Evolutionary conservation across 345 rosid species (phyloP).

Genomic region (Garcia nutans): DNA sequence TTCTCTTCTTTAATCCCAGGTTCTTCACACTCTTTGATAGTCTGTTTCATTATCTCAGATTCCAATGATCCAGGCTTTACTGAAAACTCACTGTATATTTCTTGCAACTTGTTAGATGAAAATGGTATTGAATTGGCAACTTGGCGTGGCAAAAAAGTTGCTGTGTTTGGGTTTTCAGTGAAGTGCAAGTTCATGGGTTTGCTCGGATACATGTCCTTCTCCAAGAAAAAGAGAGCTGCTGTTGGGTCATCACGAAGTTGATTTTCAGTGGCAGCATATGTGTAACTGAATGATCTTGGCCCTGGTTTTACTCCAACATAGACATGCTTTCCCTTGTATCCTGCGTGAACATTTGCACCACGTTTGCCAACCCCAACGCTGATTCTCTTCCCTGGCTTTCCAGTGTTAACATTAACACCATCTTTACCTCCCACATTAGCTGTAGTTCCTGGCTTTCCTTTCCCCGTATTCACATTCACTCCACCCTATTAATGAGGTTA

Average conservation of each 20-base stretch:
- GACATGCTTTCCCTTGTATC: constrained; percentile 65
- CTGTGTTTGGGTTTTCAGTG: constrained; percentile 38
- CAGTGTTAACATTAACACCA: constrained; percentile 41
- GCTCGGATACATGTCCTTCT: constrained; percentile 60
- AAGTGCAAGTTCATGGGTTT: constrained; percentile 59
- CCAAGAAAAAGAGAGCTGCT: constrained; percentile 77
- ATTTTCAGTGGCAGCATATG: constrained; percentile 51
- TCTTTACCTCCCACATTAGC: constrained; percentile 50
- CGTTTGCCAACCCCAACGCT: constrained; percentile 77
- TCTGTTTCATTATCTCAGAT: constrained; percentile 55
- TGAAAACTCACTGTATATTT: constrained; percentile 48
- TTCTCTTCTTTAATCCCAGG: constrained; percentile 67
- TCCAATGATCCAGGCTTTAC: constrained; percentile 58
- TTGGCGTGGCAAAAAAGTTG: constrained; percentile 65
- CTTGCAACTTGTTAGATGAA: constrained; percentile 54
- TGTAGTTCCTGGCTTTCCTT: constrained; percentile 47
- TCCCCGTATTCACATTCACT: constrained; percentile 54
- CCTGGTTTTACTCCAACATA: constrained; percentile 56
- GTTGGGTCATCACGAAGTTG: constrained; percentile 64
- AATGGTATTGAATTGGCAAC: constrained; percentile 64
- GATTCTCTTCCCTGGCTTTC: constrained; percentile 52
- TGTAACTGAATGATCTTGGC: constrained; percentile 27
- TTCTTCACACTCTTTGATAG: constrained; percentile 49
- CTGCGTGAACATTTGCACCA: constrained; percentile 56
- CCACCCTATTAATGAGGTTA: constrained; percentile 51